A percentile compares a stretch with the other conserved stretches of the same genome.
Evolutionary conservation across 208 protist species (phyloP).

Genomic region (Acanthamoeba pearcei): DNA sequence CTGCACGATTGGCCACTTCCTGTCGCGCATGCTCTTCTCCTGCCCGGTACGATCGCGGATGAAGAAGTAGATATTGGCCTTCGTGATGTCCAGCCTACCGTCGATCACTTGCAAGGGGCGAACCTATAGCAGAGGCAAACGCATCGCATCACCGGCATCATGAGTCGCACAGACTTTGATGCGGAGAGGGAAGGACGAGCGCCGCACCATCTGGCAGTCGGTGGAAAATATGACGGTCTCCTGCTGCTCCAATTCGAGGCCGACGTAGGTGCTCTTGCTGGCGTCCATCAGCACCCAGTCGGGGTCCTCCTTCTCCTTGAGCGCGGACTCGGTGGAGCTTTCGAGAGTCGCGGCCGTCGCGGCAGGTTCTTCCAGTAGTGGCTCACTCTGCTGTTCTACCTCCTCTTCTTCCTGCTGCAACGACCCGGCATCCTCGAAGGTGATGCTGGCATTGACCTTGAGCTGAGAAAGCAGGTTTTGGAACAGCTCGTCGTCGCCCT

Average conservation of each 20-base stretch:
- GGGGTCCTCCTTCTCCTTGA: constrained; percentile 25
- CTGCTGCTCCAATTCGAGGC: constrained; percentile 21
- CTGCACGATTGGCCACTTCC: constrained; percentile 41
- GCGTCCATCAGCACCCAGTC: constrained; percentile 56
- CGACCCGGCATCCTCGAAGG: constrained; percentile 12
- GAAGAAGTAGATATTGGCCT: constrained; percentile 67
- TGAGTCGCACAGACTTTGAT: background rate
- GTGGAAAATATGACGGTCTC: constrained; percentile 52
- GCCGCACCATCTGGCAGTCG: constrained; percentile 36
- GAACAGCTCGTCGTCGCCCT: constrained; percentile 30
- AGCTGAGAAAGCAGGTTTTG: constrained; percentile 29
- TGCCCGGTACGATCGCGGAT: background rate
- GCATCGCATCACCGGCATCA: too few species aligned
- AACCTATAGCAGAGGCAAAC: background rate
- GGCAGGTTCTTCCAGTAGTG: background rate
- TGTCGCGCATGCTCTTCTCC: constrained; percentile 32
- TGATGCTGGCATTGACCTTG: constrained; percentile 45
- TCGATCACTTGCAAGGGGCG: constrained; percentile 66
- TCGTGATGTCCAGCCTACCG: constrained; percentile 41
- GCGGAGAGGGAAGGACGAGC: background rate
- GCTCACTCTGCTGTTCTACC: background rate
- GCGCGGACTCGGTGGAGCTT: background rate
- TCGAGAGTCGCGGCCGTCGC: background rate
- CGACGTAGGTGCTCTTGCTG: background rate
- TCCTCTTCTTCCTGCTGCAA: constrained; percentile 52